Base-by-base conservation (phyloP, 2,329 filamentous ascomycete genomes). In the Pestalotiopsis sp. region DNA sequence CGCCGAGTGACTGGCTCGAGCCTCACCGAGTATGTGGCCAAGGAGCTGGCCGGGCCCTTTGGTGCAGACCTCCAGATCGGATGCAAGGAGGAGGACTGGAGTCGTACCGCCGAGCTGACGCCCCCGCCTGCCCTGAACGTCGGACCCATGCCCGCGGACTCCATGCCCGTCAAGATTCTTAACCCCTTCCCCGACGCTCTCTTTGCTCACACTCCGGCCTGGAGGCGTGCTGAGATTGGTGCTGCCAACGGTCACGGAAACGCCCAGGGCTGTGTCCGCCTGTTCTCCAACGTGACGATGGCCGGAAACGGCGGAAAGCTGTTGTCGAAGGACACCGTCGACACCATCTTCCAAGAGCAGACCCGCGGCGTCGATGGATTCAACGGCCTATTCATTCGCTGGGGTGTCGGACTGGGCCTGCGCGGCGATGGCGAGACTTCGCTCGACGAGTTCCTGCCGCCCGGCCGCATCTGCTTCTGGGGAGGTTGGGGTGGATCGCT, bases 231-330 rank as follows among this genome's bases (percentile, higher is more conserved):
- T 1, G 82, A 84, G 61, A 72, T 85, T 6, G 83, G 83, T 0
- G 80, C 80, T 0, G 70, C 74, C 2, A 85, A 84, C 69, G 85
- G 85, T 0, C 81, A 85, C 67, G 72, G 74, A 1, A 87, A 87
- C 70, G 82, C 84, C 11, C 76, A 80, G 5, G 78, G 76, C 0
- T 62, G 86, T 39, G 80, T 77, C 4, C 77, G 76, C 2, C 81
- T 87, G 23, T 75, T 84, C 9, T 82, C 82, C 13, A 58, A 52
- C 45, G 20, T 98, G 55, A 97, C 93, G 70, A 87, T 74, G 3
- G 73, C 70, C 2, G 70, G 39, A 36, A 64, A 20, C 23, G 20
- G 23, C 5, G 65, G 49, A 7, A 59, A 5, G 68, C 74, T 83
- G 57, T 70, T 87, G 3, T 81, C 81, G 0, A 76, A 78, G 0